Evolutionary conservation across 176 grass and related monocot genomes (phyloP), one percentile per base, ranked within the genome.

Genomic region (Elaeis guineensis): DNA sequence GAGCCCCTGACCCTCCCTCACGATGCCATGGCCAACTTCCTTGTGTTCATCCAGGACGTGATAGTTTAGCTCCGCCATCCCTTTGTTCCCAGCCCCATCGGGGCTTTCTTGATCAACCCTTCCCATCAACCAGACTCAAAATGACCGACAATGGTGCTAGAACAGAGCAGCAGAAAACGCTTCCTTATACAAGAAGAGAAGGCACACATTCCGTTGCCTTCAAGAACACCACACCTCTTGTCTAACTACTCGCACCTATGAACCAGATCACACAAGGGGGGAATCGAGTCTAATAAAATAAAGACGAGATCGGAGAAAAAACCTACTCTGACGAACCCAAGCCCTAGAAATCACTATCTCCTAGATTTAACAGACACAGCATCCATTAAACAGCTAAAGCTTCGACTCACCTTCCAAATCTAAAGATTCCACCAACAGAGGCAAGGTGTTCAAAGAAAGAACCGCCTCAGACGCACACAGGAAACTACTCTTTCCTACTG

Each of bases 111-210:
- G 78, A 39, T 69, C 55, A 3, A 69, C 32, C 54, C 80, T 79
- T 75, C 59, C 83, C 92, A 85, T 97, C 73, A 78, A 23, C 71
- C 39, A 50, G 83, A 91, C 72, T 85, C 50, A 6, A 81, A 63
- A 52, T 68, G 29, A 59, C 57, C 50, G 59, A 67, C 3, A 17
- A 64, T 55, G 12, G 12, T 4, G 7, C 54, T 71, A 48, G 57
- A 35, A 12, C 52, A 58, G 61, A 77, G 6, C 58, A 55, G 57
- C 67, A 35, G 61, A 8, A 71, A 59, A 19, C 21, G 44, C 23
- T 69, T 19, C 51, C 6, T 49, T 50, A 50, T 73, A 28, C 59
- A 67, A 68, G 49, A 69, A 68, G 30, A 20, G 7, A 71, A 44
- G 54, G 64, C 78, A 50, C 78, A 79, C 79, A 63, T 69, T 62